phyloP scores from a whole-genome alignment of 306 rosid genomes.

The Boehmeria nivea region DNA sequence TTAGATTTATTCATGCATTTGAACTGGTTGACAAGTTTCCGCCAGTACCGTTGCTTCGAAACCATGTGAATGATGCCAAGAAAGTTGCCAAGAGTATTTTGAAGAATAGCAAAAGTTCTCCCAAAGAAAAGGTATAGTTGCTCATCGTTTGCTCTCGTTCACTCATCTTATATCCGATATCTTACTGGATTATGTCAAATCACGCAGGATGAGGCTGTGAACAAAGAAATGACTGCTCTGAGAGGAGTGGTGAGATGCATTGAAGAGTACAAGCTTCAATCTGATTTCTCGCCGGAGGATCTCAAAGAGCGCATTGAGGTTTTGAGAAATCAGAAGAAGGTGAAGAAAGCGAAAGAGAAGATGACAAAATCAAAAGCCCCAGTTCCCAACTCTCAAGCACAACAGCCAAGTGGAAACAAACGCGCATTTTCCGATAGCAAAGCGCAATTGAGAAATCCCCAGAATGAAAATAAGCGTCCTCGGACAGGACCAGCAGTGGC shows the following conservation, averaged over 20 bases:
- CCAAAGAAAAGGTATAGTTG: slow-evolving; percentile 22
- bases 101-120: slow-evolving; percentile 16
- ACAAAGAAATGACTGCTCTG: slow-evolving; percentile 29
- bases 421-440: not conserved
- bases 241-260: slow-evolving; percentile 28
- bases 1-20: slow-evolving; percentile 28
- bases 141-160: not conserved
- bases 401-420: slow-evolving; percentile 13
- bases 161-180: too few species aligned
- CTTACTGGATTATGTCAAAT: too few species aligned
- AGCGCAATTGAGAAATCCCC: not conserved
- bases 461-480: slow-evolving; percentile 13
- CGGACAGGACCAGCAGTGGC: slow-evolving; percentile 4
- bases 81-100: slow-evolving; percentile 9
- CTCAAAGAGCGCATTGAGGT: slow-evolving; percentile 21
- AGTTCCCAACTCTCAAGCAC: slow-evolving; percentile 5
- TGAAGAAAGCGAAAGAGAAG: slow-evolving; percentile 7
- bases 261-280: slow-evolving; percentile 26
- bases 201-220: slow-evolving; percentile 29
- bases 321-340: slow-evolving; percentile 17
- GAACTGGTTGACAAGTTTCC: slow-evolving; percentile 28
- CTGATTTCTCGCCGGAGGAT: slow-evolving; percentile 22
- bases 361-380: slow-evolving; percentile 17
- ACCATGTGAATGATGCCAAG: slow-evolving; percentile 19
- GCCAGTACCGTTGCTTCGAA: slow-evolving; percentile 30